These are phyloP conservation scores for Colletotrichum scovillei DNA, from an alignment of 2,329 filamentous ascomycete species.

Conservation along the genomic window DNA sequence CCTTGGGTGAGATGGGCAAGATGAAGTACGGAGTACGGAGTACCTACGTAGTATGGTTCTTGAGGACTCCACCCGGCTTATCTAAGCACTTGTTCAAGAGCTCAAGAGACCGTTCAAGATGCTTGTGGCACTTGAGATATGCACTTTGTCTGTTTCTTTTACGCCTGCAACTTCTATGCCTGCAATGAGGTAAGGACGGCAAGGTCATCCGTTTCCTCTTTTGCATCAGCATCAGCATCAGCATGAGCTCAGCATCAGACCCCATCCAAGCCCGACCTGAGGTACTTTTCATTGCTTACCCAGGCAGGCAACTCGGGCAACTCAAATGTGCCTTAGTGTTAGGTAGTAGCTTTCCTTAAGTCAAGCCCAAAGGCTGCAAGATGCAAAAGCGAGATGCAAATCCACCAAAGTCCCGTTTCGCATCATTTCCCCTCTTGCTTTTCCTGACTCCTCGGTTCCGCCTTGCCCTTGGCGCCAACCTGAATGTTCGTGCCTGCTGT, in stretches of 20 bases:
- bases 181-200: background rate
- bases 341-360: background rate
- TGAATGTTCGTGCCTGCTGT: background rate
- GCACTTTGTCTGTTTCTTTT: background rate
- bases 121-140: background rate
- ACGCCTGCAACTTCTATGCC: background rate
- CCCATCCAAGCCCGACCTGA: too few species aligned
- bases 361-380: background rate
- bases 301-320: background rate
- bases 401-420: background rate
- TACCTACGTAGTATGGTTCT: too few species aligned
- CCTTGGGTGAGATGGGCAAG: too few species aligned
- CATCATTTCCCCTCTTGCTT: background rate
- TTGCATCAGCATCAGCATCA: background rate
- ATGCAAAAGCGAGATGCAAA: background rate
- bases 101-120: background rate
- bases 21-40: too few species aligned
- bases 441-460: background rate
- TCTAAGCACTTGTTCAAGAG: too few species aligned
- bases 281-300: background rate
- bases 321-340: too few species aligned
- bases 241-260: background rate
- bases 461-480: constrained; percentile 1
- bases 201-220: background rate
- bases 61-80: too few species aligned